These are phyloP conservation scores for Penicillium waksmanii DNA, from an alignment of 495 filamentous ascomycete species.

Conservation along the genomic window DNA sequence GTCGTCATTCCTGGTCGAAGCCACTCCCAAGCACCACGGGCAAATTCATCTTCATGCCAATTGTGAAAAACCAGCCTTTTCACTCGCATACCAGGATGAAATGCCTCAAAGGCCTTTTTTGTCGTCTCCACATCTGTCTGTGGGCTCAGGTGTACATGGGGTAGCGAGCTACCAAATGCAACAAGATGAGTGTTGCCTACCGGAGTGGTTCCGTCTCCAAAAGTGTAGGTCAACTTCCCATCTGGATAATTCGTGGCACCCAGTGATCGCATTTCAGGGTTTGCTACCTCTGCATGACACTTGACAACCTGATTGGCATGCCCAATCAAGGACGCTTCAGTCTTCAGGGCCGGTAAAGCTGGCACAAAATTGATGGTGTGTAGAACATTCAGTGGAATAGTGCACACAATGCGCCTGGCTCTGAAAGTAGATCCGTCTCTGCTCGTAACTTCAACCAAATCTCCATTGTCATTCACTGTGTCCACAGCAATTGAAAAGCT, in stretches of 20 bases:
- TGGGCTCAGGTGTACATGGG: background rate
- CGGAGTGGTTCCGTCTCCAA: background rate
- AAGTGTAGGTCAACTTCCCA: background rate
- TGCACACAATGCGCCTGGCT: background rate
- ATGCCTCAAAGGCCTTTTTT: background rate
- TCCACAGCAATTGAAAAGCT: background rate
- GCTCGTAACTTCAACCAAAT: background rate
- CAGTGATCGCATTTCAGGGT: background rate
- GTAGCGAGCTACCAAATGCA: background rate
- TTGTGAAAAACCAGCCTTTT: background rate
- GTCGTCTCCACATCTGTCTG: background rate
- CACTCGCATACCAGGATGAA: background rate
- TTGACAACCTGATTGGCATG: background rate
- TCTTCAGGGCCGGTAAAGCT: background rate
- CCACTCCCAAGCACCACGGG: background rate
- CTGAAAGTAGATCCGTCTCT: background rate
- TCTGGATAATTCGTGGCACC: background rate
- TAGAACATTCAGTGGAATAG: background rate
- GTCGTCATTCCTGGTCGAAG: background rate
- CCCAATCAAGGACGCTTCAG: background rate
- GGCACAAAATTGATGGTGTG: background rate
- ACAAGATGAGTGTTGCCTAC: background rate
- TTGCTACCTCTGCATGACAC: background rate
- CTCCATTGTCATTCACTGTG: background rate
- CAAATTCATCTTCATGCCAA: background rate